Percentiles rank a stretch among this genome's conserved stretches.
Evolutionary conservation across 2,329 filamentous ascomycete species (phyloP).

Genomic region (Pseudocercospora eumusae): DNA sequence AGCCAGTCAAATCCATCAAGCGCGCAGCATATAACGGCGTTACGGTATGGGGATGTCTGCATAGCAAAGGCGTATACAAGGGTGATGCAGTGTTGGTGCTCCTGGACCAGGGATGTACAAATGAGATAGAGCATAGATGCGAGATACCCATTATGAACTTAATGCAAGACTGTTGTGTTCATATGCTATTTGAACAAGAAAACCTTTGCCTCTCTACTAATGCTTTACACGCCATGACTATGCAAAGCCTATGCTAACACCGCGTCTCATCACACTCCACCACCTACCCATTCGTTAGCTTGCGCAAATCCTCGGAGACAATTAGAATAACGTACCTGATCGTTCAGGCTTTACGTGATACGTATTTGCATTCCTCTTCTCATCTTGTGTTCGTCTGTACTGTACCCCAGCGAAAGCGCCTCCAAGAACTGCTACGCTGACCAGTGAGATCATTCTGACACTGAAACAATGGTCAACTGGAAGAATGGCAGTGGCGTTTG

Average conservation of each 20-base stretch:
- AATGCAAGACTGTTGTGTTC: not conserved
- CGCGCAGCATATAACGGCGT: not conserved
- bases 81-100: not conserved
- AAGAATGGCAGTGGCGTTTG: not conserved
- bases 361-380: conserved; percentile 17
- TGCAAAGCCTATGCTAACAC: not conserved
- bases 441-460: not conserved
- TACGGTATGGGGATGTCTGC: not conserved
- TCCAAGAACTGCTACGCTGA: conserved; percentile 3
- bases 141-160: conserved; percentile 11
- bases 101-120: not conserved
- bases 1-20: not conserved
- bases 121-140: conserved; percentile 10
- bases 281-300: not conserved
- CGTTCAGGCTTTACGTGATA: conserved; percentile 19
- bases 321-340: conserved; percentile 13
- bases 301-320: not conserved
- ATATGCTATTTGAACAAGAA: not conserved
- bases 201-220: not conserved
- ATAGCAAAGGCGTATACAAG: conserved; percentile 3
- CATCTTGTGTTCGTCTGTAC: conserved; percentile 16
- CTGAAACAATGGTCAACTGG: not conserved
- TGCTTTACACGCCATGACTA: not conserved
- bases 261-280: not conserved
- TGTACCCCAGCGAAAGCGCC: conserved; percentile 3